Base-by-base conservation (phyloP, 2,329 filamentous ascomycete genomes). In the Fusarium napiforme region DNA sequence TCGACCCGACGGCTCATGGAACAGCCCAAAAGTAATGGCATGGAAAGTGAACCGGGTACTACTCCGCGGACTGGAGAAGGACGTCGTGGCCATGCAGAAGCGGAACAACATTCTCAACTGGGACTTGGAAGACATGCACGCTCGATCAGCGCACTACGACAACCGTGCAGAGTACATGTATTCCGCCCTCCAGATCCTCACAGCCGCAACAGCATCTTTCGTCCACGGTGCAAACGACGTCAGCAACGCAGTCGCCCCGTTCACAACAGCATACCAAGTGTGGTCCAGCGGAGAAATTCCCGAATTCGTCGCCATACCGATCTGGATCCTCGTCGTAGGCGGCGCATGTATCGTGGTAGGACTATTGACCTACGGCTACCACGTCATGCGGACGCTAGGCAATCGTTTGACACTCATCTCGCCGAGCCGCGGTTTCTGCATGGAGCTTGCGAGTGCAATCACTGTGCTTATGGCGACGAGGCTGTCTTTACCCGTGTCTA, bases 151-250 rank as follows among this genome's bases (percentile, higher is more conserved):
- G n/a, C 88, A 90, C 76, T 92, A 87, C 78, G 86, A 90, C 78
- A 91, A 92, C 81, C 86, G 87, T 71, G 85, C 87, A 75, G 90
- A 92, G 79, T 88, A 88, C 81, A 83, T 89, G 64, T 91, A 88
- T 81, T 88, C 87, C 10, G 90, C 89, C 78, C 84, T 90, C 28
- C 89, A 90, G 75, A 80, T 90, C 73, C 83, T 90, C 79, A 90
- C 89, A 9, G 89, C 90, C 14, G 87, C 87, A 75, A 89, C 89
- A 23, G 89, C 89, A 6, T 91, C 89, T 8, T 91, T 92, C 70
- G 87, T 88, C 4, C 90, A 93, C 81, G 91, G 91, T n/a, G 89
- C 90, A 73, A 93, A 92, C 80, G 91, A 92, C 72, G 88, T 92
- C 23, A 84, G 88, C 75, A 92, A 87, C 77, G 89, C 90, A 37